Conservation (phyloP, 352 stramenopile species). For the Peronosclerospora sorghi region DNA sequence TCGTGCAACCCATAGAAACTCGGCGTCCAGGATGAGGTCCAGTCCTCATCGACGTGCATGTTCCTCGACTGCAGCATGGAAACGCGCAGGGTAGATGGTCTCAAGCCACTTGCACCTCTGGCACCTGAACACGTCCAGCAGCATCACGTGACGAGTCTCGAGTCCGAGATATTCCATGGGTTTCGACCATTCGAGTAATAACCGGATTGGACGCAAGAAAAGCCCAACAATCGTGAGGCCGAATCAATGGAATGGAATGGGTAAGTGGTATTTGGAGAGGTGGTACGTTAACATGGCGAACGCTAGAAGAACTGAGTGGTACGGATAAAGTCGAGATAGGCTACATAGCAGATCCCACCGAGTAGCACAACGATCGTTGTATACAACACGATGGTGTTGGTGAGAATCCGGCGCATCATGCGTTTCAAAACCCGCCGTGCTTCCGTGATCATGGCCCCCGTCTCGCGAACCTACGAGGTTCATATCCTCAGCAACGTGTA, state of each 20-base stretch:
- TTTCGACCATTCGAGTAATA: no score
- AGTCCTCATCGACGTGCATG: conserved; percentile 62
- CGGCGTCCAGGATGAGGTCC: conserved; percentile 34
- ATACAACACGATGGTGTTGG: conserved; percentile 72
- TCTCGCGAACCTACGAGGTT: conserved; percentile 46
- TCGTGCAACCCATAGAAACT: conserved; percentile 64
- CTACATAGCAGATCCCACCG: conserved; percentile 52
- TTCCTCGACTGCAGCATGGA: conserved; percentile 63
- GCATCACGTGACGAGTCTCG: no score
- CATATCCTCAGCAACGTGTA: neutral
- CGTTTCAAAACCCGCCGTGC: conserved; percentile 55
- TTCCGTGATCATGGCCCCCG: conserved; percentile 53
- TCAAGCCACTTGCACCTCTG: conserved; percentile 9
- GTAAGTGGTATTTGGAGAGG: neutral
- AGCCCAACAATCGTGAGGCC: neutral
- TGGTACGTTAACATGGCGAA: no score
- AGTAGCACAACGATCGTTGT: conserved; percentile 63
- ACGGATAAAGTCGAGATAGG: conserved; percentile 71
- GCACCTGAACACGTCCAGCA: no score
- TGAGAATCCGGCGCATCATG: conserved; percentile 69
- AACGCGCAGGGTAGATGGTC: conserved; percentile 47
- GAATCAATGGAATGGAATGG: conserved; percentile 2
- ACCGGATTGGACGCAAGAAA: no score
- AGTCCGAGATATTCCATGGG: no score
- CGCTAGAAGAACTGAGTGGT: conserved; percentile 16